These are phyloP conservation scores for Chenopodium formosanum DNA, from an alignment of 148 eudicot genomes.

Conservation along the genomic window DNA sequence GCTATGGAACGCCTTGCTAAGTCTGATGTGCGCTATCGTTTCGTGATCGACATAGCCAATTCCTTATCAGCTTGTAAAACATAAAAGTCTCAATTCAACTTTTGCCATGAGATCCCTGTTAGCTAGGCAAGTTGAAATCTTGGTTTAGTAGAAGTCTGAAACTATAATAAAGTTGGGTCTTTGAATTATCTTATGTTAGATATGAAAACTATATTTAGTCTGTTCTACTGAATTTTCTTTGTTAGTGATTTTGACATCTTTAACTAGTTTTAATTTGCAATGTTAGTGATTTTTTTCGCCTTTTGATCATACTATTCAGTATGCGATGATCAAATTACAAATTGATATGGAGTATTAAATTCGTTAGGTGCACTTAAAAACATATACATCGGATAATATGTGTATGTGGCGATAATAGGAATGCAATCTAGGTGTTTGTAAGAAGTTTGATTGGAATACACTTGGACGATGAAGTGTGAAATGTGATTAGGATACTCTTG, in stretches of 20 bases:
- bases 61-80: slow-evolving; percentile 32
- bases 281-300: background rate
- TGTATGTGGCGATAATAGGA: too few species aligned
- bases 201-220: too few species aligned
- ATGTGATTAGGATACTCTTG: too few species aligned
- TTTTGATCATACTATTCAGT: too few species aligned
- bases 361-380: too few species aligned
- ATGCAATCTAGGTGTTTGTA: too few species aligned
- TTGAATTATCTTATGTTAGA: background rate
- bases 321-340: too few species aligned
- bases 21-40: slow-evolving; percentile 61
- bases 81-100: background rate
- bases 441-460: too few species aligned
- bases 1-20: slow-evolving; percentile 60
- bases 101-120: background rate
- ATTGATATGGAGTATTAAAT: too few species aligned
- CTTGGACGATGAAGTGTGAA: too few species aligned
- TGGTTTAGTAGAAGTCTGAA: background rate
- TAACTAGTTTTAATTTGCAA: background rate
- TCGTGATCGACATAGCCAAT: slow-evolving; percentile 57
- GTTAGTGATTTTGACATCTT: background rate
- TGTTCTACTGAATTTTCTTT: background rate
- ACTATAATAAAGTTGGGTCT: too few species aligned
- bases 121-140: background rate
- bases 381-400: too few species aligned